A percentile compares a stretch with the other conserved stretches of the same genome.
These are phyloP conservation scores for Candida glucosophila DNA, from an alignment of 1,139 yeast genomes.

Conservation along the genomic window DNA sequence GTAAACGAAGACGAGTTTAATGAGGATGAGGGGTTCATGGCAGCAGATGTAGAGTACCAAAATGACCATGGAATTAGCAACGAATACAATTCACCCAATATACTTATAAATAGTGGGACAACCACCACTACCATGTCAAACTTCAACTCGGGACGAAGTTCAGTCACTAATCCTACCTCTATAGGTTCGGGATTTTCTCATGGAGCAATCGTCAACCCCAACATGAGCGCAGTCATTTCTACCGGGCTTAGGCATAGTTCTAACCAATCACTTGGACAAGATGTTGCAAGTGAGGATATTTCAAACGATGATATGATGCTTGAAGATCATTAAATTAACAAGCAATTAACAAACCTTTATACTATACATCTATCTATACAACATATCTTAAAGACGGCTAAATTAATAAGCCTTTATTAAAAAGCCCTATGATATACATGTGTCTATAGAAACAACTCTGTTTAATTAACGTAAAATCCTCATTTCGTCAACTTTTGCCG, in stretches of 20 bases:
- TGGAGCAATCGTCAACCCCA: neutral
- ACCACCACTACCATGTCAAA: constrained; percentile 8
- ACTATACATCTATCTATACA: too few species aligned
- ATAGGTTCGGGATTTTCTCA: constrained; percentile 3
- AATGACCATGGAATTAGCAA: constrained; percentile 37
- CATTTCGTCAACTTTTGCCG: constrained; percentile 72
- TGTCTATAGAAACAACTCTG: too few species aligned
- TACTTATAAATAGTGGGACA: constrained; percentile 14
- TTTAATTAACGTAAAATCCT: too few species aligned
- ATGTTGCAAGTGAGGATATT: too few species aligned
- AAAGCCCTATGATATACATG: too few species aligned
- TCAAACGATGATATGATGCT: too few species aligned
- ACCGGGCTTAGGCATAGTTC: neutral
- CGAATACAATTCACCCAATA: constrained; percentile 8
- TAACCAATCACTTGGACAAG: too few species aligned
- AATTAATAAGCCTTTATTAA: too few species aligned
- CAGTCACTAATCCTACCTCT: constrained; percentile 13
- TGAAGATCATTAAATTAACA: too few species aligned
- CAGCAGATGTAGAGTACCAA: constrained; percentile 51
- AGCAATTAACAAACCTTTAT: too few species aligned
- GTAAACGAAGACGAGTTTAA: constrained; percentile 11
- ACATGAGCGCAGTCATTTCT: neutral
- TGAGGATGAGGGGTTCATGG: constrained; percentile 43
- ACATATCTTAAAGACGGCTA: too few species aligned
- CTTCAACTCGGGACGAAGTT: constrained; percentile 11